Percentiles rank a stretch among this genome's conserved stretches.
Evolutionary conservation across 805 yeast species (phyloP).

Genomic region (Candida golubevii): DNA sequence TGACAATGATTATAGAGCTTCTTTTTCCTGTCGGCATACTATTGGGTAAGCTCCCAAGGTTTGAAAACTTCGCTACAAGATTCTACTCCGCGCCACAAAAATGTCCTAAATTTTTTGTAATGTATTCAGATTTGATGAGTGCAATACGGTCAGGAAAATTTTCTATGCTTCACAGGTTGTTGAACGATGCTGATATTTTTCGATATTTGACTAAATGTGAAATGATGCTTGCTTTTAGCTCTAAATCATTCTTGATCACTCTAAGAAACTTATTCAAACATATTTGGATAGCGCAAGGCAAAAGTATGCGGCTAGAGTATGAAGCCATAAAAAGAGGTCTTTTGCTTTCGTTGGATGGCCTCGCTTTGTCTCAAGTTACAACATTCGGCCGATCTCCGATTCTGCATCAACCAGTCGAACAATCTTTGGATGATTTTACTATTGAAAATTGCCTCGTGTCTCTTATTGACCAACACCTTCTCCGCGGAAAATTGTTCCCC

Average conservation of each 20-base stretch:
- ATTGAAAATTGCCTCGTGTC: slow-evolving; percentile 49
- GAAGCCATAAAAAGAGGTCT: slow-evolving; percentile 24
- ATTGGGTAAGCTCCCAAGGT: slow-evolving; percentile 50
- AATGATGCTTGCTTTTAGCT: slow-evolving; percentile 41
- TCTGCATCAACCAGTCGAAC: neutral
- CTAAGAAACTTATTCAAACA: slow-evolving; percentile 42
- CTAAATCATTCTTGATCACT: slow-evolving; percentile 42
- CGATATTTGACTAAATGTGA: slow-evolving; percentile 34
- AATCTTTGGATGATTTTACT: slow-evolving; percentile 31
- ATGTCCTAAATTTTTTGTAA: slow-evolving; percentile 20
- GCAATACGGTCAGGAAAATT: slow-evolving; percentile 44
- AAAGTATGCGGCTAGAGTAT: slow-evolving; percentile 27
- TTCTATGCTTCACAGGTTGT: slow-evolving; percentile 25
- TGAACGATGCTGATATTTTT: slow-evolving; percentile 23
- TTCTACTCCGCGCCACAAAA: slow-evolving; percentile 17
- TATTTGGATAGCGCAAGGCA: slow-evolving; percentile 26
- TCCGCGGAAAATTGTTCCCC: slow-evolving; percentile 50
- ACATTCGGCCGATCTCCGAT: neutral
- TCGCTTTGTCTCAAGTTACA: slow-evolving; percentile 9
- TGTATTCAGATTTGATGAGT: slow-evolving; percentile 35
- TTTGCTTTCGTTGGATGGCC: slow-evolving; percentile 11
- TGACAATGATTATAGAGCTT: slow-evolving; percentile 40
- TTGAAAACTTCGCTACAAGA: slow-evolving; percentile 7
- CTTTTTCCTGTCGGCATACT: slow-evolving; percentile 51
- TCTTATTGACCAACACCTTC: slow-evolving; percentile 49